Evolutionary conservation across 2,329 filamentous ascomycete species (phyloP), one percentile per base, ranked within the genome.

Genomic region (Nigrospora oryzae): DNA sequence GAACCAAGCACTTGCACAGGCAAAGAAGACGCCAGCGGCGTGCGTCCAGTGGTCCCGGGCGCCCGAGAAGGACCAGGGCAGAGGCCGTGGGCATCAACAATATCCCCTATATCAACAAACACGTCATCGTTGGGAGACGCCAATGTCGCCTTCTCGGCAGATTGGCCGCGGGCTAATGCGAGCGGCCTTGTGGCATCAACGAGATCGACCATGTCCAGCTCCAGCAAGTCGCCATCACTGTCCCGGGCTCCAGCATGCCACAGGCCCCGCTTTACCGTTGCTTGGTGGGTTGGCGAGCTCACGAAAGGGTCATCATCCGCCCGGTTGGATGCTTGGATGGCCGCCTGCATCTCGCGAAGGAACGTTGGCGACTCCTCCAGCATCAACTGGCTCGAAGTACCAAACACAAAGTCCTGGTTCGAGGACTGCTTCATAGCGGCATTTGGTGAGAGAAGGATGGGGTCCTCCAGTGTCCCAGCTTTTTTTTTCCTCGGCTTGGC

Each of bases 341-440:
- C 82, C 43, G 69, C 58, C 43, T 86, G 79, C 16, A 86, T 62
- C 38, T 85, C 75, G 30, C 74, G 72, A 14, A 86, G 61, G 19
- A 82, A 74, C 0, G 75, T 76, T 11, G 85, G 84, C 0, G 84
- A 86, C 33, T 89, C 79, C 46, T 89, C 85, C 44, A 75, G 68
- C 13, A 83, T 84, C 19, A 95, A 66, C 60, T 95, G 89, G 60
- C 89, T 94, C 1, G 85, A 90, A 0, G 88, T 93, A 1, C 88
- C 89, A 63, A 95, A 95, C 0, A 94, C 66, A 56, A 90, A 86
- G 48, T 89, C 80, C 59, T 93, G 89, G 1, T 75, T 69, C 3
- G 77, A 71, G 13, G 85, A 75, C 52, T 84, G 75, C 43, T 76
- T 76, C 37, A 83, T 63, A 2, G 87, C 89, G 19, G 83, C 76